A percentile compares a stretch with the other conserved stretches of the same genome.
phyloP scores from a whole-genome alignment of 371 early-diverging fungal genomes.

The Mucor irregularis region DNA sequence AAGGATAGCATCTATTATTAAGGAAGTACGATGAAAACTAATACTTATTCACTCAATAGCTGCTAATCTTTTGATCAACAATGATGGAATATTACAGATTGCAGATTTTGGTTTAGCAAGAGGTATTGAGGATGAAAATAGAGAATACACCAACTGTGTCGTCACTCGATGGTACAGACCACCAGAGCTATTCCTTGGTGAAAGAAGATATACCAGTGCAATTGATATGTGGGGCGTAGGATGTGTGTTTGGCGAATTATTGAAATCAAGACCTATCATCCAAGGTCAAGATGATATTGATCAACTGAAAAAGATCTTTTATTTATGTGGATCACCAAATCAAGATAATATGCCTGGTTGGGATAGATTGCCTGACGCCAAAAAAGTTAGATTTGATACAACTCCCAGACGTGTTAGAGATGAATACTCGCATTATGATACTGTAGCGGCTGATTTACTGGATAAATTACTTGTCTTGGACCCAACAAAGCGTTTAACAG shows the following conservation, averaged over 20 bases:
- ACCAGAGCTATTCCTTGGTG: slow-evolving; percentile 94
- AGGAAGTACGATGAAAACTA: not conserved
- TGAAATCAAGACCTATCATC: slow-evolving; percentile 75
- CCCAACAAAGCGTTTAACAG: slow-evolving; percentile 74
- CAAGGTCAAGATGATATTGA: slow-evolving; percentile 80
- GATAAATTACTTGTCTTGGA: slow-evolving; percentile 75
- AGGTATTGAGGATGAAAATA: slow-evolving; percentile 57
- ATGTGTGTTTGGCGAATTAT: slow-evolving; percentile 87
- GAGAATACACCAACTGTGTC: slow-evolving; percentile 87
- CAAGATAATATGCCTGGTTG: slow-evolving; percentile 73
- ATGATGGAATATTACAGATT: slow-evolving; percentile 92
- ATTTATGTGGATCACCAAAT: slow-evolving; percentile 82
- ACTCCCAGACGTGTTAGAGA: slow-evolving; percentile 56
- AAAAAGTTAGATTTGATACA: slow-evolving; percentile 43
- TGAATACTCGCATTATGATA: slow-evolving; percentile 53
- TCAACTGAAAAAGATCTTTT: slow-evolving; percentile 80
- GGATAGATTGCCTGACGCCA: slow-evolving; percentile 64
- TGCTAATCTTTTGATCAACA: slow-evolving; percentile 87
- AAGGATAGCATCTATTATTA: too few species aligned
- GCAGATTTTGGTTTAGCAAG: slow-evolving; percentile 99
- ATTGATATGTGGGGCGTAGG: slow-evolving; percentile 99
- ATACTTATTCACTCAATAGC: slow-evolving; percentile 44
- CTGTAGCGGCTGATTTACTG: slow-evolving; percentile 70
- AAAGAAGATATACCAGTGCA: slow-evolving; percentile 78
- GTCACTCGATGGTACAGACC: slow-evolving; percentile 99